phyloP scores from a whole-genome alignment of 2,329 filamentous ascomycete genomes.

The Aspergillus udagawae region DNA sequence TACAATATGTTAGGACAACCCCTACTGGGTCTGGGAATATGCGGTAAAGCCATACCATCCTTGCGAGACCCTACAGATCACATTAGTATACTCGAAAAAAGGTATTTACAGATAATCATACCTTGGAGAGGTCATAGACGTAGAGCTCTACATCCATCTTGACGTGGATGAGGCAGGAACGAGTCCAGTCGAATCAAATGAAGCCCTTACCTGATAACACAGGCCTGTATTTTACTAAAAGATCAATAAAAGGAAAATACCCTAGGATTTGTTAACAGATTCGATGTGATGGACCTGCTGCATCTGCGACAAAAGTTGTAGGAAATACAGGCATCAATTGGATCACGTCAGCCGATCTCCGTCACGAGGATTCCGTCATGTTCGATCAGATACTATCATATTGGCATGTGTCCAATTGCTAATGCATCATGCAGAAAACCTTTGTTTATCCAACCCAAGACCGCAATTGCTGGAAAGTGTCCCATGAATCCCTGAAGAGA shows the following conservation, averaged over 20 bases:
- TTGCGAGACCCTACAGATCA: conserved; percentile 49
- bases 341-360: conserved; percentile 25
- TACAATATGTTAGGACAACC: conserved; percentile 24
- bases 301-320: neutral
- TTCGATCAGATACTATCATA: conserved; percentile 8
- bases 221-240: neutral
- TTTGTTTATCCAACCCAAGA: neutral
- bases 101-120: conserved; percentile 14
- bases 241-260: neutral
- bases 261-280: neutral
- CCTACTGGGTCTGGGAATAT: neutral
- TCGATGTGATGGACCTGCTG: neutral
- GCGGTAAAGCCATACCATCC: conserved; percentile 38
- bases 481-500: neutral
- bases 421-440: neutral
- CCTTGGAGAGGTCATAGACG: conserved; percentile 70
- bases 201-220: neutral
- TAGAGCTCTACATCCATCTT: conserved; percentile 72
- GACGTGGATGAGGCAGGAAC: neutral
- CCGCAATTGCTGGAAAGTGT: neutral
- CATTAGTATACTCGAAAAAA: conserved; percentile 15
- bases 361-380: conserved; percentile 11
- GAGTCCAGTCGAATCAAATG: neutral
- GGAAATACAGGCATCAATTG: conserved; percentile 15
- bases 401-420: neutral